phyloP scores from a whole-genome alignment of 1,139 yeast genomes.

The Hansenula sp. region DNA sequence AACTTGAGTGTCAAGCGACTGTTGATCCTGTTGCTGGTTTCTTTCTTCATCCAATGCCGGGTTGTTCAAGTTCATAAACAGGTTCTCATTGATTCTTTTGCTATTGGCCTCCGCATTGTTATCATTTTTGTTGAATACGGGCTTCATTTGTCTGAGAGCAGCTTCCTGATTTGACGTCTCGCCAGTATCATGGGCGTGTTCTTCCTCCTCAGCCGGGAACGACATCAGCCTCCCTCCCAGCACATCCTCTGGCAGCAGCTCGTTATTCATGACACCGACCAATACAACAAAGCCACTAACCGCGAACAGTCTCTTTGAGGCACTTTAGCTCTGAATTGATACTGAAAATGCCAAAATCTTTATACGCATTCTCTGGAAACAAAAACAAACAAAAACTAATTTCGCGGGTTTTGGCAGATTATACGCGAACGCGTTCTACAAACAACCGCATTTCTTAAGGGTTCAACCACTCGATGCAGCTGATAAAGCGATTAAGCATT shows the following conservation, averaged over 20 bases:
- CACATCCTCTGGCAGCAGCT: background rate
- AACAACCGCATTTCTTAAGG: no score
- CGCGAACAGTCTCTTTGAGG: no score
- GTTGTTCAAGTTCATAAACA: conserved; percentile 1
- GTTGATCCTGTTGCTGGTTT: background rate
- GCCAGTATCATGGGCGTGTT: background rate
- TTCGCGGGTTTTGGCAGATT: no score
- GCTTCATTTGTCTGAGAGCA: background rate
- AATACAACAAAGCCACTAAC: no score
- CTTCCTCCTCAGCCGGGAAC: background rate
- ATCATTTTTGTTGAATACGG: background rate
- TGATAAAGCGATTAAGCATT: no score
- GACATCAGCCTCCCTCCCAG: conserved; percentile 1
- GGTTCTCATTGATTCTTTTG: conserved; percentile 1
- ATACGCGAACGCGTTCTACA: no score
- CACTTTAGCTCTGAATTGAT: no score
- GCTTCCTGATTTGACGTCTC: background rate
- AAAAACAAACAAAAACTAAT: no score
- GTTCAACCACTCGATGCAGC: no score
- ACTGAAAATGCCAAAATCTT: no score
- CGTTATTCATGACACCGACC: background rate
- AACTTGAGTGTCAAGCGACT: background rate
- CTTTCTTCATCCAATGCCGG: background rate
- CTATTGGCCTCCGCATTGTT: background rate
- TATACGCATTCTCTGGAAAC: no score